Evolutionary conservation across 768 basidiomycete species (phyloP), one percentile per base, ranked within the genome.

Genomic region (Pisolithus tinctorius): DNA sequence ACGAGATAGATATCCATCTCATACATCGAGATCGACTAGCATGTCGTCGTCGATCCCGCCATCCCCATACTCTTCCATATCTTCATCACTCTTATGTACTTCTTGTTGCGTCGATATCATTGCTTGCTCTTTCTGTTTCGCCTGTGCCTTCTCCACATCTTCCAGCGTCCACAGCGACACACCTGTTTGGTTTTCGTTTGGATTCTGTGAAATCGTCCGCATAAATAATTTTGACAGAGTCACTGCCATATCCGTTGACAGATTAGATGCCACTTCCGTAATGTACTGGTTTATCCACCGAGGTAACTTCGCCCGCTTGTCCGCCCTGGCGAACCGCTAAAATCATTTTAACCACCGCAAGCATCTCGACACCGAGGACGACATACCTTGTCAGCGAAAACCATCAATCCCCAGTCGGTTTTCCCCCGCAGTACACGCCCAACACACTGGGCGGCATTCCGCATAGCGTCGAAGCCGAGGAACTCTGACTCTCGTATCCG

Each of bases 231-330:
- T 96, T 50, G 93, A 92, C 49, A 96, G 72, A 4, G 91, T 92
- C 55, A 97, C 70, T 3, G 93, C 93, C 91, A 96, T 96, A 68
- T 99, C 96, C 8, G 94, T 98, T 11, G 96, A 98, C 46, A 99
- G 75, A 68, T 98, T 99, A 9, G 96, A 88, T 17, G 93, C 90
- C 0, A 93, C 88, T 66, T 98, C 96, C n/a, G 93, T 96, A 62
- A 99, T 98, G 66, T 96, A 97, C 63, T 95, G 93, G 65, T 98
- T 97, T 59, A 99, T 98, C 96, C 96, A 99, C 40, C 90, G 84
- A 6, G 96, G 96, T 57, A 99, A 74, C 76, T 97, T 97, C 34
- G 92, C 88, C 36, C 95, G 80, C 71, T 95, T 95, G 63, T 95
- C 92, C 6, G 88, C 86, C 45, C 93, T 81, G 10, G 92, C 91